Conservation (phyloP, 2,329 filamentous ascomycete species). For the Venturia carpophila region DNA sequence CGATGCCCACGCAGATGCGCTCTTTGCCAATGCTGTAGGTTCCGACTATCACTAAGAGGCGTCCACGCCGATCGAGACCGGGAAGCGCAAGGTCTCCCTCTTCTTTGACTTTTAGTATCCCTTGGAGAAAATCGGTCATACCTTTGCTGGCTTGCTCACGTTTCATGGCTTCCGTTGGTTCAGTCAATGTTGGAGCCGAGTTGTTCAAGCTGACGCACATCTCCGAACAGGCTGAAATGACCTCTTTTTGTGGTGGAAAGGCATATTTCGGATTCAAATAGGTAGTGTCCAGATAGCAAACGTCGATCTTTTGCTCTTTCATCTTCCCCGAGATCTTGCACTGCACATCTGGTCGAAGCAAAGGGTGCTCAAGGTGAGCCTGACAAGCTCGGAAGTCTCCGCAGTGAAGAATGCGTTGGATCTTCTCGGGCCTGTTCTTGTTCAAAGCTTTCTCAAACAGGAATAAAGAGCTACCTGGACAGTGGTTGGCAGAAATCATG, state of each 20-base stretch:
- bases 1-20: constrained; percentile 87
- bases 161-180: constrained; percentile 51
- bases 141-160: constrained; percentile 46
- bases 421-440: constrained; percentile 50
- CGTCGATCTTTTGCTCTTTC: constrained; percentile 80
- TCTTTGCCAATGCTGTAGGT: constrained; percentile 99
- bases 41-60: constrained; percentile 83
- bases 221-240: constrained; percentile 79
- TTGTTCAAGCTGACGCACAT: constrained; percentile 74
- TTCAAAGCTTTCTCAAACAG: constrained; percentile 74
- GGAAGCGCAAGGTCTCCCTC: constrained; percentile 25
- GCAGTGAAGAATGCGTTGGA: constrained; percentile 83
- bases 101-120: constrained; percentile 31
- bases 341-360: constrained; percentile 65
- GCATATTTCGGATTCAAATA: constrained; percentile 94
- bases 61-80: constrained; percentile 41
- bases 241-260: constrained; percentile 81
- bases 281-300: constrained; percentile 95
- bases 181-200: constrained; percentile 50
- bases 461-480: constrained; percentile 88
- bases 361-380: constrained; percentile 72
- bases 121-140: constrained; percentile 56
- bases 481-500: constrained; percentile 96
- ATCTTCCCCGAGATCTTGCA: constrained; percentile 63
- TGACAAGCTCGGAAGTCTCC: constrained; percentile 91